These are phyloP conservation scores for Colletotrichum euphorbiae DNA, from an alignment of 2,329 filamentous ascomycete species.

Conservation along the genomic window DNA sequence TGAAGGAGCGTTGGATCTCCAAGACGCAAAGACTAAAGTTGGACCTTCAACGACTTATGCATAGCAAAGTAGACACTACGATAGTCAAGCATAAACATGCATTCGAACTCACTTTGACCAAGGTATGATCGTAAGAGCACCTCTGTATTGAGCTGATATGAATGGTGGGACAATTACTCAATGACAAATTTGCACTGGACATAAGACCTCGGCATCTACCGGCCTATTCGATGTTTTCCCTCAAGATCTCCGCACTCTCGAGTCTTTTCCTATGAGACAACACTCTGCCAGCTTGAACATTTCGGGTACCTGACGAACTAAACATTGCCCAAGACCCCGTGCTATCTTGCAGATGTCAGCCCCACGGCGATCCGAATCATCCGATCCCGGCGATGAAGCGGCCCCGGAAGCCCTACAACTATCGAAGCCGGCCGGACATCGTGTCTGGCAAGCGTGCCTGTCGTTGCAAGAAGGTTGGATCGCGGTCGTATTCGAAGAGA, in stretches of 20 bases:
- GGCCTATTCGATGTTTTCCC: background rate
- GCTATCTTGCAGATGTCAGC: background rate
- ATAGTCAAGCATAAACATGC: no score
- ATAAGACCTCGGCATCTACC: background rate
- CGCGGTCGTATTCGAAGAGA: no score
- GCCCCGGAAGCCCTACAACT: background rate
- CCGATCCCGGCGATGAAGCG: background rate
- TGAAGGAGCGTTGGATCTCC: background rate
- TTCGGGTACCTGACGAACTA: accelerated
- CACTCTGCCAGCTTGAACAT: no score
- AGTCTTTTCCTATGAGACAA: background rate
- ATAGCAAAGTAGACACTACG: no score
- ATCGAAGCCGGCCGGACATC: background rate
- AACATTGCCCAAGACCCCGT: no score
- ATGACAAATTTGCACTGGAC: background rate
- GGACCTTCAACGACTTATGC: no score
- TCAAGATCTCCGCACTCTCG: background rate
- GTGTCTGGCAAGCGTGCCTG: background rate
- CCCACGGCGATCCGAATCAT: background rate
- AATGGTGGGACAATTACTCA: background rate
- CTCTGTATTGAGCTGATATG: background rate
- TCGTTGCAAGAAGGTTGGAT: background rate
- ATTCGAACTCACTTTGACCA: no score
- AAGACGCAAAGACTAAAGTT: background rate
- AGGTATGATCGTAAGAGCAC: no score